Conservation (phyloP, 306 rosid species). For the Vigna angularis region DNA sequence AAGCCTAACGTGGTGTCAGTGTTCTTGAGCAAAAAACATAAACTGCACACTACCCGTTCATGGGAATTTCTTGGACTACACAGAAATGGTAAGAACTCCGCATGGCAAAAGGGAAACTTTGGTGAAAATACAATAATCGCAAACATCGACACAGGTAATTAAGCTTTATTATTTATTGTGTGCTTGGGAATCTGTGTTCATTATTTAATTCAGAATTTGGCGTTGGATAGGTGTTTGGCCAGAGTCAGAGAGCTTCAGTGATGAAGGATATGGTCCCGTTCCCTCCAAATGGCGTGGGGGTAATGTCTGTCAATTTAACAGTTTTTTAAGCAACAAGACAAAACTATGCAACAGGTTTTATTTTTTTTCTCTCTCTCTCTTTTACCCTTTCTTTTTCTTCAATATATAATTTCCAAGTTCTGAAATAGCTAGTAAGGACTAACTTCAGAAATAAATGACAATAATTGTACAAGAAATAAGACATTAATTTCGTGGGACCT, state of each 20-base stretch:
- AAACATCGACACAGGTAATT: conserved; percentile 35
- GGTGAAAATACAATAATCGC: conserved; percentile 47
- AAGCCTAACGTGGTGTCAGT: conserved; percentile 56
- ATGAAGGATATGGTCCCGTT: conserved; percentile 58
- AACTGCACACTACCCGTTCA: conserved; percentile 63
- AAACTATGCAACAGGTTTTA: conserved; percentile 29
- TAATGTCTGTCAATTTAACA: conserved; percentile 43
- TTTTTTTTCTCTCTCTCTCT: neutral
- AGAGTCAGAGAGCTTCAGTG: conserved; percentile 61
- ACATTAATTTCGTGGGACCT: no score
- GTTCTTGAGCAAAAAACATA: conserved; percentile 51
- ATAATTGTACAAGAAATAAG: no score
- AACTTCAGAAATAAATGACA: no score
- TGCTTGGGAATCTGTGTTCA: no score
- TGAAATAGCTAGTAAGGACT: no score
- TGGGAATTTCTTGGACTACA: conserved; percentile 59
- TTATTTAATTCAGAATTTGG: no score
- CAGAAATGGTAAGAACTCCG: conserved; percentile 27
- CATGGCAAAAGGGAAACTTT: conserved; percentile 43
- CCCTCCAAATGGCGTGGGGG: conserved; percentile 68
- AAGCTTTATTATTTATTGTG: neutral
- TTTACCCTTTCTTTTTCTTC: no score
- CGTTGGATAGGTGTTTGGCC: conserved; percentile 73
- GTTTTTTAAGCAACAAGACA: neutral
- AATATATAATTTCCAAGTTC: no score